A percentile compares a stretch with the other conserved stretches of the same genome.
These are phyloP conservation scores for Stachybotrys chartarum DNA, from an alignment of 2,329 filamentous ascomycete genomes.

Conservation along the genomic window DNA sequence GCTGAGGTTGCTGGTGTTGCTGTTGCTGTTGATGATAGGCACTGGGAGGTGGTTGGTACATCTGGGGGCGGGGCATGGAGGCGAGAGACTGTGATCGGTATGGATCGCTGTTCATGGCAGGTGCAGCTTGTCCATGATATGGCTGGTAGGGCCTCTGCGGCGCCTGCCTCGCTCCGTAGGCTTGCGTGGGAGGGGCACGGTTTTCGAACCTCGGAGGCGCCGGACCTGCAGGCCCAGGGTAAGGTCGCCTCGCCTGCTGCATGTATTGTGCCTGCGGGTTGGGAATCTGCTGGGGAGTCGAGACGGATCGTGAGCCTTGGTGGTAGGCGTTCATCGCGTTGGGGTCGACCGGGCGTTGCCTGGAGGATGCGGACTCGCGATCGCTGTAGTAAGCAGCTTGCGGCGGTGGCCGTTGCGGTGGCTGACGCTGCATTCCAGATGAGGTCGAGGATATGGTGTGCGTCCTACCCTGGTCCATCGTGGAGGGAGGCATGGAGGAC, in stretches of 20 bases:
- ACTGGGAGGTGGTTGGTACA: constrained; percentile 58
- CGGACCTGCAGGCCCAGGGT: constrained; percentile 31
- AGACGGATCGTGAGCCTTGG: constrained; percentile 44
- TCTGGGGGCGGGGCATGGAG: constrained; percentile 62
- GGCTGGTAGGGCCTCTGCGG: constrained; percentile 54
- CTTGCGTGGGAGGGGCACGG: constrained; percentile 41
- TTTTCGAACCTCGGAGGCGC: constrained; percentile 62
- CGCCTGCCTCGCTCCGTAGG: constrained; percentile 30
- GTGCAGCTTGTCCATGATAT: constrained; percentile 38
- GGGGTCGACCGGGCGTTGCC: constrained; percentile 24
- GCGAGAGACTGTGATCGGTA: constrained; percentile 94
- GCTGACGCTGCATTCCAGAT: constrained; percentile 52
- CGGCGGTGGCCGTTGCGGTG: constrained; percentile 44
- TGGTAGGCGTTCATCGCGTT: constrained; percentile 45
- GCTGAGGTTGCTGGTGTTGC: constrained; percentile 39
- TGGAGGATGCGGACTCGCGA: constrained; percentile 15
- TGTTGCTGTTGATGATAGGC: constrained; percentile 43
- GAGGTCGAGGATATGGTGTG: constrained; percentile 64
- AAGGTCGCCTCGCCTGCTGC: constrained; percentile 37
- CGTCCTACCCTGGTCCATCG: constrained; percentile 58
- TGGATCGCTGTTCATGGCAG: constrained; percentile 75
- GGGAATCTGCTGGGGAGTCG: constrained; percentile 38
- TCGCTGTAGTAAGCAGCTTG: constrained; percentile 31
- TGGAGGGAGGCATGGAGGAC: constrained; percentile 50
- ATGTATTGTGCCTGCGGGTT: constrained; percentile 38